Conservation (phyloP, 2,329 filamentous ascomycete genomes). For the Nemania abortiva region DNA sequence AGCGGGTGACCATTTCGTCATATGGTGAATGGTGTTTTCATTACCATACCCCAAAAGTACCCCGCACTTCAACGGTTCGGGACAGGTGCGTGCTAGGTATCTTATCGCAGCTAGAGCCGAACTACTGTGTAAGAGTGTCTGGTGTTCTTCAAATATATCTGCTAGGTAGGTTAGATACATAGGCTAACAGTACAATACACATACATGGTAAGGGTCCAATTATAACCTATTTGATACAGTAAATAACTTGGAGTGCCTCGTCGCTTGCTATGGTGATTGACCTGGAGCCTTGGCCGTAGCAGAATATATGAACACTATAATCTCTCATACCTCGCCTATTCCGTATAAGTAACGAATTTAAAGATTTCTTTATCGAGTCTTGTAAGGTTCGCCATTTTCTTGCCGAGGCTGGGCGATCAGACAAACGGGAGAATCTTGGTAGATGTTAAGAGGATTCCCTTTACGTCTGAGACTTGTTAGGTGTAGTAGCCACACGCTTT, state of each 20-base stretch:
- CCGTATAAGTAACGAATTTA: neutral
- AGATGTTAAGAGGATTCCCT: neutral
- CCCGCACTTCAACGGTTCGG: constrained; percentile 22
- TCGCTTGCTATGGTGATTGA: neutral
- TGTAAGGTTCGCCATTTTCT: neutral
- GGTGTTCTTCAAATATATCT: neutral
- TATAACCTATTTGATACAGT: neutral
- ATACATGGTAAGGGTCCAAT: neutral
- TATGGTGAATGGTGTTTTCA: no score
- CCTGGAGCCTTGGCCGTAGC: neutral
- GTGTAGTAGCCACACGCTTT: neutral
- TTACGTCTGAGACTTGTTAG: neutral
- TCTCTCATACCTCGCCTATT: no score
- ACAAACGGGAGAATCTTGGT: no score
- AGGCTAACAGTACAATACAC: neutral
- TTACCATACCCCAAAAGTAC: constrained; percentile 24
- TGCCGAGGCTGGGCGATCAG: no score
- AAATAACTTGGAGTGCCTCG: neutral
- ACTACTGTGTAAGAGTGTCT: neutral
- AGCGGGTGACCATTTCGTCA: no score
- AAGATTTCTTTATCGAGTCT: neutral
- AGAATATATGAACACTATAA: neutral
- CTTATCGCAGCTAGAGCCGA: constrained; percentile 19
- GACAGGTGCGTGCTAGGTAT: constrained; percentile 18
- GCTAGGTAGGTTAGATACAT: neutral